phyloP scores from a whole-genome alignment of 306 rosid species.

The Malus fusca region DNA sequence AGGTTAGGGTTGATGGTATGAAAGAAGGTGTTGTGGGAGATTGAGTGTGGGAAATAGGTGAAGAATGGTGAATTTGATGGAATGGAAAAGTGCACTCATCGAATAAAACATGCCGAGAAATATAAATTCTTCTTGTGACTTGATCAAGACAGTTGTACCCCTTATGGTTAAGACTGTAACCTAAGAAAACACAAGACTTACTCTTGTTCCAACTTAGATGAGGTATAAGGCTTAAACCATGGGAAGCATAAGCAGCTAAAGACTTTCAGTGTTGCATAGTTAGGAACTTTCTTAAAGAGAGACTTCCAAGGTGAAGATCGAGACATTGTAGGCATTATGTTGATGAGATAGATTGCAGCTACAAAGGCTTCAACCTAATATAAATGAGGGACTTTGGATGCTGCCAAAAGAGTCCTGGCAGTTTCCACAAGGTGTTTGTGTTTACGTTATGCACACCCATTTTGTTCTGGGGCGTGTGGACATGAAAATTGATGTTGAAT shows the following conservation, averaged over 20 bases:
- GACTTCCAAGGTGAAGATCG: background rate
- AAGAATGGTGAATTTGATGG: no score
- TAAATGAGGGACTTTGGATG: no score
- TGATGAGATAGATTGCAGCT: background rate
- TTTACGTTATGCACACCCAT: background rate
- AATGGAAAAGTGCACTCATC: no score
- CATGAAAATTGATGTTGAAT: background rate
- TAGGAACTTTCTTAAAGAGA: background rate
- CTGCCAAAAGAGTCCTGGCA: background rate
- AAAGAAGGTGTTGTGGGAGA: no score
- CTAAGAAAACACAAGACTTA: no score
- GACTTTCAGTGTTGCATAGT: background rate
- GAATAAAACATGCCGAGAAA: no score
- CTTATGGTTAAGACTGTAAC: background rate
- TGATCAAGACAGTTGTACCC: background rate
- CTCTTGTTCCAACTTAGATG: background rate
- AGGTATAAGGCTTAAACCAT: background rate
- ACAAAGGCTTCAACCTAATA: background rate
- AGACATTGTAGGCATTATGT: background rate
- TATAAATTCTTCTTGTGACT: no score
- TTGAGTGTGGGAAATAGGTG: no score
- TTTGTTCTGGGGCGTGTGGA: background rate
- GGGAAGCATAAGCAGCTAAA: no score
- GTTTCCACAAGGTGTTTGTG: background rate
- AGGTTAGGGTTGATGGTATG: background rate